These are phyloP conservation scores for Barnettozyma wickerhamii DNA, from an alignment of 805 yeast genomes.

Conservation along the genomic window DNA sequence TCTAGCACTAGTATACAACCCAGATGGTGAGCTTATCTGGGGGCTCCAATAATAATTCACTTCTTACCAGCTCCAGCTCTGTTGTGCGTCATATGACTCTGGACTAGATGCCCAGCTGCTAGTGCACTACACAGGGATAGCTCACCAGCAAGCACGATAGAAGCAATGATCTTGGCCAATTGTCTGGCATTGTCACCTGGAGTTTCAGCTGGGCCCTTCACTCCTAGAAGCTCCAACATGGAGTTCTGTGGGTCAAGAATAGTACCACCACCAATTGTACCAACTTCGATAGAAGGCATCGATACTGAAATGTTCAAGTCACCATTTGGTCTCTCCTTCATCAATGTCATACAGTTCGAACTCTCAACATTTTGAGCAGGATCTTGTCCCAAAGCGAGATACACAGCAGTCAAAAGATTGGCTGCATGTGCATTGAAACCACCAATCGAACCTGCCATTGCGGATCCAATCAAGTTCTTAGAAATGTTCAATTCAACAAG, in stretches of 20 bases:
- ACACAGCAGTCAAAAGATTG: conserved; percentile 91
- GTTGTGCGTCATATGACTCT: conserved; percentile 95
- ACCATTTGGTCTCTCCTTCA: conserved; percentile 74
- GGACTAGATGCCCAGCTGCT: conserved; percentile 98
- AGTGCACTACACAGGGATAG: conserved; percentile 91
- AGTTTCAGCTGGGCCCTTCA: conserved; percentile 86
- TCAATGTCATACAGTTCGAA: conserved; percentile 93
- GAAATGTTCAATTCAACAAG: conserved; percentile 83
- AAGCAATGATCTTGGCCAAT: conserved; percentile 87
- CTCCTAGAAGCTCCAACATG: conserved; percentile 91
- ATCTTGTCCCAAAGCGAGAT: conserved; percentile 95
- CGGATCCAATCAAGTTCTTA: conserved; percentile 92
- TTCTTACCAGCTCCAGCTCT: conserved; percentile 39
- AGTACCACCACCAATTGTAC: conserved; percentile 99
- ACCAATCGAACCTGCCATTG: conserved; percentile 98
- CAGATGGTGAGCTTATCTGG: too few relatives aligned
- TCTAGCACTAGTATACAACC: neutral
- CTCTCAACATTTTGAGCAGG: conserved; percentile 99
- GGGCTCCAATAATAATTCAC: too few relatives aligned
- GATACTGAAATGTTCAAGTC: conserved; percentile 91
- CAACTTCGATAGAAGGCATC: conserved; percentile 98
- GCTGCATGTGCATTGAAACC: conserved; percentile 99
- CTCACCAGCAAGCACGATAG: conserved; percentile 95
- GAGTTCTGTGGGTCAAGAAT: conserved; percentile 96
- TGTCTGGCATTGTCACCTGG: conserved; percentile 96